A percentile compares a stretch with the other conserved stretches of the same genome.
These are phyloP conservation scores for Endocladia muricata DNA, from an alignment of 31 red algal genomes.

Conservation along the genomic window DNA sequence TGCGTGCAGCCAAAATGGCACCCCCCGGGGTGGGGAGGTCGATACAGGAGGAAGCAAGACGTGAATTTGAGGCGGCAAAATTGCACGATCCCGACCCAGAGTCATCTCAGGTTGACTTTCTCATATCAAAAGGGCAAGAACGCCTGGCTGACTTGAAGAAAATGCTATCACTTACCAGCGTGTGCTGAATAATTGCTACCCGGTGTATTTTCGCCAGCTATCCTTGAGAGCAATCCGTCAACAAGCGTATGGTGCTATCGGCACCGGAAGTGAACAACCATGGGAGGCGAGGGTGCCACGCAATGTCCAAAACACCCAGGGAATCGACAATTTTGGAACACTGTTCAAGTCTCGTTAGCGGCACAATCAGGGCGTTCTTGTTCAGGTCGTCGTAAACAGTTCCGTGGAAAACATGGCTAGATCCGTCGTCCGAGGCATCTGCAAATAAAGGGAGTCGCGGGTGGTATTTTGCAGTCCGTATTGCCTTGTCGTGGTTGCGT, in stretches of 20 bases:
- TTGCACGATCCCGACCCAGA: slow-evolving; percentile 30
- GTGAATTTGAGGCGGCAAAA: slow-evolving; percentile 28
- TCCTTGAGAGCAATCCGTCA: slow-evolving; percentile 54
- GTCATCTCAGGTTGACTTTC: slow-evolving; percentile 42
- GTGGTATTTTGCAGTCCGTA: slow-evolving; percentile 69
- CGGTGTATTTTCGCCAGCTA: background rate
- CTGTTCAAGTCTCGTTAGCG: slow-evolving; percentile 57
- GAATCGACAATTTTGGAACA: slow-evolving; percentile 34
- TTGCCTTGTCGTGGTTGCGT: slow-evolving; percentile 64
- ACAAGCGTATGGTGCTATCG: slow-evolving; percentile 61
- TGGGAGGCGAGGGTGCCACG: slow-evolving; percentile 86
- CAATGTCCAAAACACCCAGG: slow-evolving; percentile 60
- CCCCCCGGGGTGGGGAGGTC: slow-evolving; percentile 10
- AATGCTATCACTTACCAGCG: slow-evolving; percentile 22
- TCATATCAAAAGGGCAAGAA: slow-evolving; percentile 48
- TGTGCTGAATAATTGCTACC: background rate
- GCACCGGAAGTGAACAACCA: slow-evolving; percentile 84
- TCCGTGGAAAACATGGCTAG: slow-evolving; percentile 83
- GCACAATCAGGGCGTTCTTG: slow-evolving; percentile 86
- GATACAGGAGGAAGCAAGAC: slow-evolving; percentile 33
- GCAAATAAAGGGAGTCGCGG: slow-evolving; percentile 85
- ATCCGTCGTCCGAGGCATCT: slow-evolving; percentile 75
- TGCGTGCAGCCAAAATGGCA: slow-evolving; percentile 15
- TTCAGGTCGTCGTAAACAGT: slow-evolving; percentile 87
- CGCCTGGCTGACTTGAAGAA: slow-evolving; percentile 30